Percentiles rank a stretch among this genome's conserved stretches.
Conservation (phyloP, 768 basidiomycete genomes). For the Phlegmacium glaucopus region DNA sequence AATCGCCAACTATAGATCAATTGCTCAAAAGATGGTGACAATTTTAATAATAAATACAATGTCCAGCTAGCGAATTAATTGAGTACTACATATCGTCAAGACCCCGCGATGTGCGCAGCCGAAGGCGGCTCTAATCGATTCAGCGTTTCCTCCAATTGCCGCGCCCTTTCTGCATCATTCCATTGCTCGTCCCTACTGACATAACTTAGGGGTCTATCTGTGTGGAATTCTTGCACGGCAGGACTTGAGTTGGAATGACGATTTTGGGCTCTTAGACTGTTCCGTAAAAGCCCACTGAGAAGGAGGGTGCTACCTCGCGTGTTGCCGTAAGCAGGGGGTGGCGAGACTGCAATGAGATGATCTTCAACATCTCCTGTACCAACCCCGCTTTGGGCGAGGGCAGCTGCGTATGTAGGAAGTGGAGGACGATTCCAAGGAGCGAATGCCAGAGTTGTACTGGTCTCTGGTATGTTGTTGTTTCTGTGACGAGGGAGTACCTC, state of each 20-base stretch:
- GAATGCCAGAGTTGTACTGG: slow-evolving; percentile 34
- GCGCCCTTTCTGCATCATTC: slow-evolving; percentile 57
- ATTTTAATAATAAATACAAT: slow-evolving; percentile 1
- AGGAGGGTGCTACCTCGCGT: slow-evolving; percentile 67
- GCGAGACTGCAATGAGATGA: slow-evolving; percentile 59
- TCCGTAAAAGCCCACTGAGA: slow-evolving; percentile 47
- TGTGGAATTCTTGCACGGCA: slow-evolving; percentile 17
- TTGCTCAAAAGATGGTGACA: no score
- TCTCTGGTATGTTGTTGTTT: slow-evolving; percentile 15
- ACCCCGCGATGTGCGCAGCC: slow-evolving; percentile 2
- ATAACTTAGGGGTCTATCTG: slow-evolving; percentile 55
- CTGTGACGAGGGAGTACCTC: slow-evolving; percentile 44
- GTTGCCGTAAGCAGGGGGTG: slow-evolving; percentile 77
- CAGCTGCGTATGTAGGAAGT: slow-evolving; percentile 68
- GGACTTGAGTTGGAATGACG: slow-evolving; percentile 33
- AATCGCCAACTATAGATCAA: no score
- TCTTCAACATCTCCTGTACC: slow-evolving; percentile 79
- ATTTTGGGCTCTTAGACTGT: slow-evolving; percentile 47
- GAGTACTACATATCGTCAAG: slow-evolving; percentile 1
- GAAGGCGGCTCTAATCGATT: slow-evolving; percentile 37
- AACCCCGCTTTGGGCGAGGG: slow-evolving; percentile 61
- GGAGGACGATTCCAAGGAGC: slow-evolving; percentile 73
- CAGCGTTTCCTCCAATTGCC: slow-evolving; percentile 54
- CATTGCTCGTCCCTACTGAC: slow-evolving; percentile 51
- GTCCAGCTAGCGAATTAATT: background rate